Conservation (phyloP, 495 filamentous ascomycete species). For the Xylaria telfairii region DNA sequence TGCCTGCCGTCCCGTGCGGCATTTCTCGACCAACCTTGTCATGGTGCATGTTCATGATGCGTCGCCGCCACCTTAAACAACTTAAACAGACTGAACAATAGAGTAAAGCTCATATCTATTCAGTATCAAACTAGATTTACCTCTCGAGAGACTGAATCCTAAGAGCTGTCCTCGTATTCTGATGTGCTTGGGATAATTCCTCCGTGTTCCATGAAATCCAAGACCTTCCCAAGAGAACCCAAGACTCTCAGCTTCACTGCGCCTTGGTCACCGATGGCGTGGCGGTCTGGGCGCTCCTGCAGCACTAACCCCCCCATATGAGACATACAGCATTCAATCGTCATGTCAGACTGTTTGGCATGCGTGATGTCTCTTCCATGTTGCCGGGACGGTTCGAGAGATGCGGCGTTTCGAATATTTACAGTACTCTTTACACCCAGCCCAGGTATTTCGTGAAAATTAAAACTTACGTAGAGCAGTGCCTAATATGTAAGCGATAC, state of each 20-base stretch:
- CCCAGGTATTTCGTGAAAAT: neutral
- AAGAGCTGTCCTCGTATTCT: too few species aligned
- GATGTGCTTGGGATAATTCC: neutral
- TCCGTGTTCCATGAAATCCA: neutral
- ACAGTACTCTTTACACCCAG: neutral
- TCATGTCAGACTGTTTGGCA: neutral
- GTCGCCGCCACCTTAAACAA: neutral
- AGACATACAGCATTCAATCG: neutral
- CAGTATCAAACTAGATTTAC: neutral
- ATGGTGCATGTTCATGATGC: neutral
- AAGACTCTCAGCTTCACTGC: slow-evolving; percentile 4
- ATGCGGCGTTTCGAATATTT: neutral
- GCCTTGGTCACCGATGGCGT: slow-evolving; percentile 7
- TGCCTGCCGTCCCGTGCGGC: slow-evolving; percentile 11
- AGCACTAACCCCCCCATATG: neutral
- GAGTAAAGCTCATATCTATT: neutral
- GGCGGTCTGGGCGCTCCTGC: slow-evolving; percentile 5
- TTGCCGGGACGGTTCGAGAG: neutral
- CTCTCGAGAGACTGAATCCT: neutral
- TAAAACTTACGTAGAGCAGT: neutral
- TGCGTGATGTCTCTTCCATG: neutral
- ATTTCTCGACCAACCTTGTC: slow-evolving; percentile 18
- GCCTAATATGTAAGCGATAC: neutral
- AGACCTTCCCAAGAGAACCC: neutral
- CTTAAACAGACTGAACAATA: neutral